Base-by-base conservation (phyloP, 2,329 filamentous ascomycete genomes). In the Colletotrichum limetticola region DNA sequence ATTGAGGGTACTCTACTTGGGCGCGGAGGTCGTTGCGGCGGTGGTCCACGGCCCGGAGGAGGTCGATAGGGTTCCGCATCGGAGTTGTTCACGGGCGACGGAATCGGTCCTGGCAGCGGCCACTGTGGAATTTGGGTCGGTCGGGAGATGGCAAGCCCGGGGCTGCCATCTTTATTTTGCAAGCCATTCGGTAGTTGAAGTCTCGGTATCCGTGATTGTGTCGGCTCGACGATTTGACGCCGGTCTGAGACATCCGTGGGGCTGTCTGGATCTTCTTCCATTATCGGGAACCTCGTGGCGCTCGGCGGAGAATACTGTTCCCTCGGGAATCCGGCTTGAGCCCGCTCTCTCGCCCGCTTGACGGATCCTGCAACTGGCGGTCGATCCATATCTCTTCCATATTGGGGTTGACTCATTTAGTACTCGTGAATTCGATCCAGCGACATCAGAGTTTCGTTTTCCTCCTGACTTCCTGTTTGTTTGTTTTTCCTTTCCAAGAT, bases 1-100 rank as follows among this genome's bases (percentile, higher is more conserved):
- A 91, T 87, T 0, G 89, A 91, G 11, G 89, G 89, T 2, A 91
- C 88, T 73, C 85, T 80, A 76, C 89, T 91, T 8, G 90, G 90
- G 49, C 91, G 86, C 12, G 89, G 89, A 11, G 90, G 91, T 74
- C 90, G 85, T 77, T 87, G 88, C 24, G 90, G 90, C 28, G 89
- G 85, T 52, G 85, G 82, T 46, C 86, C 85, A 73, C 84, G 83
- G 58, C 86, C 86, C n/a, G 85, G 81, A 19, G 88, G 86, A 66
- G 88, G 86, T 76, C 85, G 84, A 75, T 90, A 90, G 24, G 85
- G 82, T 65, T 85, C 83, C 22, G 80, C 66, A 53, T 83, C 81
- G 14, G 78, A 65, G 30, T 79, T 75, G 12, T 76, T 80, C 16
- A 79, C 71, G 19, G 82, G 77, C n/a, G 82, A 76, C 52, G 80